Conservation (phyloP, 805 yeast species). For the Yarrowia osloensis region DNA sequence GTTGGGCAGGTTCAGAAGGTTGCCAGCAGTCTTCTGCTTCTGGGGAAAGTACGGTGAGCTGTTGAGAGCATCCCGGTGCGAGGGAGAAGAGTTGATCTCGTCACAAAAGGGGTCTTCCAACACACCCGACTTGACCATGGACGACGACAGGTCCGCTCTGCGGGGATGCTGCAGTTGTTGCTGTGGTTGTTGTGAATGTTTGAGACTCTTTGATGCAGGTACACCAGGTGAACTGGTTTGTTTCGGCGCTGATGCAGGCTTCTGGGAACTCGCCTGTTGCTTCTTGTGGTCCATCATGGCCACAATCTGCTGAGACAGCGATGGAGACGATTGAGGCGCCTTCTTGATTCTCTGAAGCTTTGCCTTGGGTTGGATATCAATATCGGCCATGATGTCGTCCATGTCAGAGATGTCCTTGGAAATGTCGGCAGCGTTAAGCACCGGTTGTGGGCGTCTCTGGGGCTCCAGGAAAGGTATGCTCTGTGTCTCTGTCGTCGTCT, state of each 20-base stretch:
- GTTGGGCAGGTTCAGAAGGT: background rate
- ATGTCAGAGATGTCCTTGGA: background rate
- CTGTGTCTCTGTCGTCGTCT: background rate
- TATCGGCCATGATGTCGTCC: background rate
- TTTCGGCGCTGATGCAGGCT: background rate
- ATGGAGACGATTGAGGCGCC: background rate
- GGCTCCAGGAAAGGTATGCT: background rate
- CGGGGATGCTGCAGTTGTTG: background rate
- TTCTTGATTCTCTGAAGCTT: background rate
- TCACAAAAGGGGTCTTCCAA: constrained; percentile 21
- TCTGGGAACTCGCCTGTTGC: background rate
- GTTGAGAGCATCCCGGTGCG: background rate
- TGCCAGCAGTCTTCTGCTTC: background rate
- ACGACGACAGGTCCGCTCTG: background rate
- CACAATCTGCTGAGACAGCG: background rate
- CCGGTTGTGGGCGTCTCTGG: background rate
- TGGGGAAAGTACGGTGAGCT: constrained; percentile 1
- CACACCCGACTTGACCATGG: background rate
- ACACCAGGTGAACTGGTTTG: background rate
- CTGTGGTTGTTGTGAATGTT: background rate
- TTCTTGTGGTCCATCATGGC: background rate
- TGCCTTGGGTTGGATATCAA: background rate
- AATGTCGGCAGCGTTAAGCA: background rate
- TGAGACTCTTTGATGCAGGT: background rate
- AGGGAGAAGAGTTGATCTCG: constrained; percentile 1